Conservation (phyloP, 331 rosid species). For the Phaseolus coccineus region DNA sequence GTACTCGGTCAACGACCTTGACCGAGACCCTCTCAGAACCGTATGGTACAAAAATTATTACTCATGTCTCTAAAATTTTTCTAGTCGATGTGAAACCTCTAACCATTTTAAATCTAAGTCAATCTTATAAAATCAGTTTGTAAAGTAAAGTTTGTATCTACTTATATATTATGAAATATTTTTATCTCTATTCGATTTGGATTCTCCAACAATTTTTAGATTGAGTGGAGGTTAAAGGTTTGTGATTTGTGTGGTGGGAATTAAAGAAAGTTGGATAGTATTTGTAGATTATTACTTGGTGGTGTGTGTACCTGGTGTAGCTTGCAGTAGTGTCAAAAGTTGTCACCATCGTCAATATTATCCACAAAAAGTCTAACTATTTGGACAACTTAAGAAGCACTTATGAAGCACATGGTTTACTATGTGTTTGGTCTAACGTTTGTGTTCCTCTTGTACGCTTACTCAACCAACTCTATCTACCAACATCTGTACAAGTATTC, state of each 20-base stretch:
- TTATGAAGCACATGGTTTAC: conserved; percentile 36
- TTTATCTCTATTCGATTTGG: too few species aligned
- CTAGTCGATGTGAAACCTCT: too few species aligned
- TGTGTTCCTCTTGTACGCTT: neutral
- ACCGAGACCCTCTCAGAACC: too few species aligned
- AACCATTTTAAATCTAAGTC: too few species aligned
- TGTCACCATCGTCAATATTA: conserved; percentile 13
- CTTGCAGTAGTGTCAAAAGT: neutral
- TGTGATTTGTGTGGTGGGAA: conserved; percentile 18
- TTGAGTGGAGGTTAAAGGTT: conserved; percentile 1
- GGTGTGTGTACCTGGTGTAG: conserved; percentile 7
- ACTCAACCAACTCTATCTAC: conserved; percentile 39
- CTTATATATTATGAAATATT: too few species aligned
- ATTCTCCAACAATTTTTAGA: too few species aligned
- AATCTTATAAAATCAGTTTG: too few species aligned
- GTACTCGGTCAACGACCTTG: too few species aligned
- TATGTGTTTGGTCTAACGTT: neutral
- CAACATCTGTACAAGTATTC: neutral
- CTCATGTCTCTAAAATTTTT: too few species aligned
- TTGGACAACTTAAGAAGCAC: neutral
- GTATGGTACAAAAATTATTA: too few species aligned
- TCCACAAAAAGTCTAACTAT: conserved; percentile 11
- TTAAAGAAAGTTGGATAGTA: neutral
- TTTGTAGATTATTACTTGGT: conserved; percentile 33
- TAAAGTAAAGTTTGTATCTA: too few species aligned